These are phyloP conservation scores for Earliella scabrosa DNA, from an alignment of 1,284 basidiomycete genomes.

Conservation along the genomic window DNA sequence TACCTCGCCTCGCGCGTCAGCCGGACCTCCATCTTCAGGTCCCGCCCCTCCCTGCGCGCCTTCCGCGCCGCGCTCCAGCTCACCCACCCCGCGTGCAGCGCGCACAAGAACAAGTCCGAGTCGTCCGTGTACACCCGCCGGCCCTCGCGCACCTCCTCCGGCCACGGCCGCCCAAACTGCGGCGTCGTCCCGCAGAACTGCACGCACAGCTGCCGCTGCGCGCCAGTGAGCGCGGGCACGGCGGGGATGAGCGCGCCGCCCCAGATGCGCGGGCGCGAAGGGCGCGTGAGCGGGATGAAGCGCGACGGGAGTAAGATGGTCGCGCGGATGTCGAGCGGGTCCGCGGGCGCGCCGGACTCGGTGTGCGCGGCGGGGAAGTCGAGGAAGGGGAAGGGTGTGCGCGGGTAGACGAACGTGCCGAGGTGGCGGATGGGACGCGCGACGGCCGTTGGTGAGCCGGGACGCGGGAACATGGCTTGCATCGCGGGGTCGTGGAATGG, in stretches of 20 bases:
- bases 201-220: constrained; percentile 29
- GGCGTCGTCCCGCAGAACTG: constrained; percentile 32
- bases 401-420: constrained; percentile 58
- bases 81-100: constrained; percentile 67
- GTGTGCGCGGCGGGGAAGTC: constrained; percentile 35
- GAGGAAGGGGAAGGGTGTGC: constrained; percentile 45
- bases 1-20: constrained; percentile 47
- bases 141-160: constrained; percentile 38
- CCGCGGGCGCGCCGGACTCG: constrained; percentile 19
- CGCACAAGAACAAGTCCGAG: constrained; percentile 74
- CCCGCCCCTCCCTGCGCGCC: constrained; percentile 56
- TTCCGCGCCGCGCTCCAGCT: constrained; percentile 60
- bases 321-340: constrained; percentile 59
- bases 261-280: constrained; percentile 60
- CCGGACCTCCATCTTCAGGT: constrained; percentile 57
- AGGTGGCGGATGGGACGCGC: constrained; percentile 51
- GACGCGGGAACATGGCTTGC: constrained; percentile 20
- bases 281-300: constrained; percentile 57
- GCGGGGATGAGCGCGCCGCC: constrained; percentile 61
- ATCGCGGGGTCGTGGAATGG: constrained; percentile 11
- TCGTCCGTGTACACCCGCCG: constrained; percentile 73
- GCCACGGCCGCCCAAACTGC: constrained; percentile 28
- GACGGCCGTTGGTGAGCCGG: constrained; percentile 25
- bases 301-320: constrained; percentile 63
- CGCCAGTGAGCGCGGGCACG: constrained; percentile 37